phyloP scores from a whole-genome alignment of 2,329 filamentous ascomycete species.

The Cadophora sp. region DNA sequence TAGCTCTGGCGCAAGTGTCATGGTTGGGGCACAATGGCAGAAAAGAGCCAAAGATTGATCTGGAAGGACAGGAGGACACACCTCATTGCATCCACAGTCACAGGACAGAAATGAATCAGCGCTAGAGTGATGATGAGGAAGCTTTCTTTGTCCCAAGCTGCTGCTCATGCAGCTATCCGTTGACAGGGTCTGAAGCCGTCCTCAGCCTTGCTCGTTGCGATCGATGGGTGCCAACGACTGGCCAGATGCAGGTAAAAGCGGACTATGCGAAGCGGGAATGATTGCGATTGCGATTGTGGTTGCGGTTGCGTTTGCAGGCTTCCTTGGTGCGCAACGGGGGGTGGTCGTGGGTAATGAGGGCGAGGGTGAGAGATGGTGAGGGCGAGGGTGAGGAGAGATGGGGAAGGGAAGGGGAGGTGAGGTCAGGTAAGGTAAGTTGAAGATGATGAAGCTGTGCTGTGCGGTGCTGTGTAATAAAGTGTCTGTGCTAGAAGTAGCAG shows the following conservation, averaged over 20 bases:
- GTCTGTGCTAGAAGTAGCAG: slow-evolving; percentile 3
- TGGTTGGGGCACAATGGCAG: slow-evolving; percentile 15
- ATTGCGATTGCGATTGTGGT: slow-evolving; percentile 14
- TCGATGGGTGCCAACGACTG: slow-evolving; percentile 6
- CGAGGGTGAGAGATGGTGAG: not conserved
- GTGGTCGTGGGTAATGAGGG: not conserved
- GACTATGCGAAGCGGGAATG: slow-evolving; percentile 18
- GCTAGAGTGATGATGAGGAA: slow-evolving; percentile 31
- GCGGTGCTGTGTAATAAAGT: not conserved
- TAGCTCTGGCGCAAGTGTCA: slow-evolving; percentile 24
- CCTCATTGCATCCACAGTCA: slow-evolving; percentile 42
- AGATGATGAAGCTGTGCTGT: not conserved
- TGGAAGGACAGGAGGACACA: slow-evolving; percentile 29
- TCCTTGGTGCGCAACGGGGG: not conserved
- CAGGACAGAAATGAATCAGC: slow-evolving; percentile 20
- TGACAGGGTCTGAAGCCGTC: slow-evolving; percentile 36
- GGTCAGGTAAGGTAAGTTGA: too few relatives aligned
- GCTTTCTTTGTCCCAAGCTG: slow-evolving; percentile 39
- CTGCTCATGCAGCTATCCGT: slow-evolving; percentile 41
- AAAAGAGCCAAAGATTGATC: slow-evolving; percentile 19
- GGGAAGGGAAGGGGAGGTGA: too few relatives aligned
- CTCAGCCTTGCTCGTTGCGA: slow-evolving; percentile 42
- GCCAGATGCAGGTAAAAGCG: not conserved
- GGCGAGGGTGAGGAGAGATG: not conserved
- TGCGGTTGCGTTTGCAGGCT: not conserved